These are phyloP conservation scores for Nannizzia gypsea DNA, from an alignment of 2,329 filamentous ascomycete genomes.

Conservation along the genomic window DNA sequence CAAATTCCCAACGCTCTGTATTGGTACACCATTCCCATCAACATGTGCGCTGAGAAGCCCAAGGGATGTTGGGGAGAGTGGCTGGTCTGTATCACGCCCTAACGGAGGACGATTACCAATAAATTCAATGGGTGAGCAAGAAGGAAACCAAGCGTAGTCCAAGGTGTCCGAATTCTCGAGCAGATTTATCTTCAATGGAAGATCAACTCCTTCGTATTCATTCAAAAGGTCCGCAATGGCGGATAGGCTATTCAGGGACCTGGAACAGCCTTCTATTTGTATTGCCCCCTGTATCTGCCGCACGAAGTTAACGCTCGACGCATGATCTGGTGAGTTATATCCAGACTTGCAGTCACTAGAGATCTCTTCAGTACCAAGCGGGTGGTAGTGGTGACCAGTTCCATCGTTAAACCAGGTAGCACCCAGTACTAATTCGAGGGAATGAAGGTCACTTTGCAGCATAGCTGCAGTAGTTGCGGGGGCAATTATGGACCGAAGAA, in stretches of 20 bases:
- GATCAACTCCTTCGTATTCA: slow-evolving; percentile 24
- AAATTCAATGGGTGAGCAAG: slow-evolving; percentile 26
- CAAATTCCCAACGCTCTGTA: slow-evolving; percentile 16
- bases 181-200: slow-evolving; percentile 14
- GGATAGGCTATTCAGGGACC: slow-evolving; percentile 19
- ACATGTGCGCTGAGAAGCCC: slow-evolving; percentile 24
- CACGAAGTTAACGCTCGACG: background rate
- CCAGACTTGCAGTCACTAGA: background rate
- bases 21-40: slow-evolving; percentile 16
- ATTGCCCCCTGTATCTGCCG: slow-evolving; percentile 15
- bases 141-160: slow-evolving; percentile 23
- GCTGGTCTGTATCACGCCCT: slow-evolving; percentile 9
- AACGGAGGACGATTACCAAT: slow-evolving; percentile 12
- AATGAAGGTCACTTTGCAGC: slow-evolving; percentile 18
- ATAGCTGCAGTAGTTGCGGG: slow-evolving; percentile 17
- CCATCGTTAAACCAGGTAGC: slow-evolving; percentile 19
- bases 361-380: background rate
- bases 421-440: slow-evolving; percentile 24
- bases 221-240: slow-evolving; percentile 24
- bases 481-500: slow-evolving; percentile 18
- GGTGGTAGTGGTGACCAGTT: slow-evolving; percentile 15
- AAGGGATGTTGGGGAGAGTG: slow-evolving; percentile 19
- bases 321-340: slow-evolving; percentile 14
- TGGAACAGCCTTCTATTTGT: slow-evolving; percentile 21
- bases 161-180: slow-evolving; percentile 12